Evolutionary conservation across 2,329 filamentous ascomycete genomes (phyloP).

Genomic region (Epichloe coenophiala): DNA sequence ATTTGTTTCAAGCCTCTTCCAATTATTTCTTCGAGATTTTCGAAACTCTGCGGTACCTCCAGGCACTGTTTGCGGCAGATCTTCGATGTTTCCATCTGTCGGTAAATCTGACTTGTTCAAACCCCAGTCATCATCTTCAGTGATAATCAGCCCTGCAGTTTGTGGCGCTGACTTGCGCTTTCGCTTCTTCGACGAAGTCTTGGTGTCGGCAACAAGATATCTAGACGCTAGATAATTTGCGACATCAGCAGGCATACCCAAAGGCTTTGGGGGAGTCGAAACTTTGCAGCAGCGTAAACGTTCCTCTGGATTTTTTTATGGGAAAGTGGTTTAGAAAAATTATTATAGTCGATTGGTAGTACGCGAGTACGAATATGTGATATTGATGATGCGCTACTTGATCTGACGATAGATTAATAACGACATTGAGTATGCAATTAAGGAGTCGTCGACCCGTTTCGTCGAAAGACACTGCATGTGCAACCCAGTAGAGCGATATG

Average conservation of each 20-base stretch:
- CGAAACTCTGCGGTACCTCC: conserved; percentile 51
- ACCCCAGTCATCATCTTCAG: conserved; percentile 46
- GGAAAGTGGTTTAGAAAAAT: neutral
- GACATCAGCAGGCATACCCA: conserved; percentile 44
- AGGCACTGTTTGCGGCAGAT: conserved; percentile 36
- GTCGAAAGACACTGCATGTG: neutral
- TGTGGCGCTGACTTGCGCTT: conserved; percentile 40
- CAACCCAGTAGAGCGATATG: conserved; percentile 8
- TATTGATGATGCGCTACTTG: no score
- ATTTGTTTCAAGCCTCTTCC: conserved; percentile 54
- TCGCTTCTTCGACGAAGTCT: conserved; percentile 43
- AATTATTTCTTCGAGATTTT: conserved; percentile 63
- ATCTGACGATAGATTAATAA: no score
- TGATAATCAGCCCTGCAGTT: conserved; percentile 43
- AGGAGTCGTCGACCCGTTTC: no score
- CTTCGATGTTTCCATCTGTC: conserved; percentile 24
- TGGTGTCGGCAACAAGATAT: conserved; percentile 56
- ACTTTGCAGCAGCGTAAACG: no score
- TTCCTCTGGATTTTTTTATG: neutral
- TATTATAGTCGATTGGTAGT: no score
- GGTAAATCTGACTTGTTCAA: conserved; percentile 26
- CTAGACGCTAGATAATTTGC: conserved; percentile 81
- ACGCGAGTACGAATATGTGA: no score
- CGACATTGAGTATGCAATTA: neutral
- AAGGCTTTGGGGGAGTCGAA: neutral